Evolutionary conservation across 345 rosid species (phyloP).

Genomic region (Moricandia moricandioides): DNA sequence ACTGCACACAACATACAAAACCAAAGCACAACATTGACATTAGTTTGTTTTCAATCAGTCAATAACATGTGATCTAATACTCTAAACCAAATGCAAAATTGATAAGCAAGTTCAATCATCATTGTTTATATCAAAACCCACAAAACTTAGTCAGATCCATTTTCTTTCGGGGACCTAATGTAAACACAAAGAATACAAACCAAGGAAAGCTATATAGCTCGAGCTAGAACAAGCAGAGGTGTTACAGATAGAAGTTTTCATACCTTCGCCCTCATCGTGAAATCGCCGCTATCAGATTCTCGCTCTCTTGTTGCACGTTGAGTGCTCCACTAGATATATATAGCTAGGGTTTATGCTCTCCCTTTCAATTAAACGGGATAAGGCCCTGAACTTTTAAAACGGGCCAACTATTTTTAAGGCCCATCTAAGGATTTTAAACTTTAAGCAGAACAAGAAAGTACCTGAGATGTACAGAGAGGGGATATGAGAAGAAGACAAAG

Average conservation of each 20-base stretch:
- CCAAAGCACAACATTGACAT: neutral
- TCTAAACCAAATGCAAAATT: neutral
- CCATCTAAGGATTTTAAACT: neutral
- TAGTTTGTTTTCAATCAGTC: neutral
- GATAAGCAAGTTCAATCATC: neutral
- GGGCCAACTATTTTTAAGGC: neutral
- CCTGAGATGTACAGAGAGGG: slow-evolving; percentile 3
- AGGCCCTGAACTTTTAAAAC: neutral
- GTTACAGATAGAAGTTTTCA: neutral
- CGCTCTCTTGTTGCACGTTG: neutral
- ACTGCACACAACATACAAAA: slow-evolving; percentile 3
- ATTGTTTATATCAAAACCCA: neutral
- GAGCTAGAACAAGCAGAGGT: neutral
- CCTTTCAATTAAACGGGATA: neutral
- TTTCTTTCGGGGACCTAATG: neutral
- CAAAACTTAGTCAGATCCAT: neutral
- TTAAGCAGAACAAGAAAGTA: neutral
- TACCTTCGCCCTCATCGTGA: slow-evolving; percentile 36
- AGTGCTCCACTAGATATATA: neutral
- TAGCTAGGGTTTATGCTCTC: slow-evolving; percentile 27
- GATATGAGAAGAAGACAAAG: slow-evolving; percentile 16
- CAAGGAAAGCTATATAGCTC: neutral
- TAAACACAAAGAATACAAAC: neutral
- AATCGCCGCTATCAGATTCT: slow-evolving; percentile 17
- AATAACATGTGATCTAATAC: no score